phyloP scores from a whole-genome alignment of 441 rosid genomes.

The Kokia cookei region DNA sequence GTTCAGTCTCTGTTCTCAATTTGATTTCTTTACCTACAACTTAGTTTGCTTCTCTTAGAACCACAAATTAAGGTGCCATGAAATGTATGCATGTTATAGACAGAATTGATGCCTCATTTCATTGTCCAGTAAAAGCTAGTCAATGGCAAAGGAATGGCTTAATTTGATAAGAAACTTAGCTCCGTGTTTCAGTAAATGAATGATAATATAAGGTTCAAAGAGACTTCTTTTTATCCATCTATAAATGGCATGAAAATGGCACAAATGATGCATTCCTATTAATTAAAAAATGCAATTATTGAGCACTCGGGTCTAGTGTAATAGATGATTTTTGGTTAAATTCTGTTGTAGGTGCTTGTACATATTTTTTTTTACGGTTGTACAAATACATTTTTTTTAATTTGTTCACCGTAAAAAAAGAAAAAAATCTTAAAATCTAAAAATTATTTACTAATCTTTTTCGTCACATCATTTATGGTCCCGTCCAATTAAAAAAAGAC shows the following conservation, averaged over 20 bases:
- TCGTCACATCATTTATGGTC: fast-evolving
- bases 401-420: no score
- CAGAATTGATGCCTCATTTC: background rate
- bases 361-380: no score
- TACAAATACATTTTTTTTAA: no score
- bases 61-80: background rate
- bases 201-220: background rate
- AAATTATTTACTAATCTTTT: no score
- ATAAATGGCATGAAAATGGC: background rate
- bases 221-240: background rate
- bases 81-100: background rate
- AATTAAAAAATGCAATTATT: background rate
- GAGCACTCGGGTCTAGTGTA: background rate
- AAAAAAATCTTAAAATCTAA: no score
- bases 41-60: background rate
- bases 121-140: background rate
- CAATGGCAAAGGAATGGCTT: background rate
- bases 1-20: background rate
- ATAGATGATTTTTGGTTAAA: background rate
- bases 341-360: no score
- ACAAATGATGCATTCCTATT: background rate
- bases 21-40: background rate
- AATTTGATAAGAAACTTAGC: background rate
- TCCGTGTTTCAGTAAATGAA: background rate
- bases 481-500: no score